Conservation (phyloP, 2,329 filamentous ascomycete species). For the Ramularia endophylla region DNA sequence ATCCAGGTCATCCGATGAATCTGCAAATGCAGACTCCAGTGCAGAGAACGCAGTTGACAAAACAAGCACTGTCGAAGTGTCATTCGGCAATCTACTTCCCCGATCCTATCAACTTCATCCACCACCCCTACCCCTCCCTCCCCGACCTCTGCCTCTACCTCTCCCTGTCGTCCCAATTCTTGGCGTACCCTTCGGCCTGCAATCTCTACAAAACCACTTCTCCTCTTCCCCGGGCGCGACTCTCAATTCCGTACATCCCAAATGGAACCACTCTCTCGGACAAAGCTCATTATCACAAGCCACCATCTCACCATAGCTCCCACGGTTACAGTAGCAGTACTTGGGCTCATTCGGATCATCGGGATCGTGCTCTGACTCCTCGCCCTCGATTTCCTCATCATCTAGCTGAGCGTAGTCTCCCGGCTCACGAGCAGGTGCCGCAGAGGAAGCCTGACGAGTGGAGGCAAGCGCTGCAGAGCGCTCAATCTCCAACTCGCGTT, state of each 20-base stretch:
- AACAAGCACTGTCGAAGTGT: too few relatives aligned
- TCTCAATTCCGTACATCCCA: slow-evolving; percentile 57
- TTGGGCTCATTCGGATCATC: slow-evolving; percentile 53
- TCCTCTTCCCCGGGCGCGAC: slow-evolving; percentile 52
- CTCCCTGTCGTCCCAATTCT: slow-evolving; percentile 11
- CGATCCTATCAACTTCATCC: neutral
- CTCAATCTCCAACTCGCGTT: neutral
- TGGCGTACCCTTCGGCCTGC: slow-evolving; percentile 26
- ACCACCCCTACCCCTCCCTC: slow-evolving; percentile 4
- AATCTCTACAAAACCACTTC: slow-evolving; percentile 51
- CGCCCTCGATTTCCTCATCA: slow-evolving; percentile 19
- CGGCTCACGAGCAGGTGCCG: neutral
- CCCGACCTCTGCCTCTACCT: slow-evolving; percentile 15
- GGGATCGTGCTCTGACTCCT: slow-evolving; percentile 28
- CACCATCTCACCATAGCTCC: slow-evolving; percentile 62
- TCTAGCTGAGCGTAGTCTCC: slow-evolving; percentile 10
- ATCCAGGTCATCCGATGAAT: too few relatives aligned
- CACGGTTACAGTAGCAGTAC: slow-evolving; percentile 61
- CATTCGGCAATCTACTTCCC: neutral
- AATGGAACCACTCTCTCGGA: slow-evolving; percentile 62
- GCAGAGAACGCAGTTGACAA: too few relatives aligned
- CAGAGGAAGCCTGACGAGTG: neutral
- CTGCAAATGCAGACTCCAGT: too few relatives aligned
- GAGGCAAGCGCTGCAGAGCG: neutral
- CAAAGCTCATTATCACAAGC: slow-evolving; percentile 61